Conservation (phyloP, 225 moss, liverwort and hornwort species). For the Antitrichia curtipendula region DNA sequence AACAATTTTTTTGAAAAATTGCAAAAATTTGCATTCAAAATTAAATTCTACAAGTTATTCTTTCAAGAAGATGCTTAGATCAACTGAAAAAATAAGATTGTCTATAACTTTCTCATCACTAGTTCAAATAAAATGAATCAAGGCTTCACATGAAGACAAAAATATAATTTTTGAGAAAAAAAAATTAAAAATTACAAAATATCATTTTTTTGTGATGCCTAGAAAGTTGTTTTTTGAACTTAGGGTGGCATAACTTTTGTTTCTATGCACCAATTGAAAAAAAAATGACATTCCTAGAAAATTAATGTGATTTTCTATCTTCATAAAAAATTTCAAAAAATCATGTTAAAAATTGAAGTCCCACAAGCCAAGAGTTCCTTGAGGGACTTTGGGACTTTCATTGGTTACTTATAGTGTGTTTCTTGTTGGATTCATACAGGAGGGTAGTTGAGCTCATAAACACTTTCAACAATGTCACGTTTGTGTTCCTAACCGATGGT, state of each 20-base stretch:
- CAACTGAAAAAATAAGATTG: fast-evolving
- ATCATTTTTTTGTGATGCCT: no score
- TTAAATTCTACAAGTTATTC: background rate
- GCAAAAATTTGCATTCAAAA: background rate
- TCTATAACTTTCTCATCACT: background rate
- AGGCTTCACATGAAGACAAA: background rate
- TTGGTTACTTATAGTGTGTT: background rate
- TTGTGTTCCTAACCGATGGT: background rate
- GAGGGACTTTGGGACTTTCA: background rate
- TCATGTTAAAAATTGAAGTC: background rate
- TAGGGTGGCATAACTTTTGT: background rate
- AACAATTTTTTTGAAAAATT: background rate
- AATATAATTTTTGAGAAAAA: background rate
- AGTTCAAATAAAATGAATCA: background rate
- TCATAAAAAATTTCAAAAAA: background rate
- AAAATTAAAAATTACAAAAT: background rate
- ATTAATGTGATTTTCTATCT: background rate
- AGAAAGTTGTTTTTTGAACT: fast-evolving
- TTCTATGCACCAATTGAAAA: fast-evolving
- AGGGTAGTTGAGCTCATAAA: background rate
- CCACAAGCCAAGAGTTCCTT: fast-evolving
- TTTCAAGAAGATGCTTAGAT: background rate
- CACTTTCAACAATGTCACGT: background rate
- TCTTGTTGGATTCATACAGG: background rate
- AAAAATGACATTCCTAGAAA: background rate